phyloP scores from a whole-genome alignment of 148 eudicot genomes.

The Selenicereus undatus region DNA sequence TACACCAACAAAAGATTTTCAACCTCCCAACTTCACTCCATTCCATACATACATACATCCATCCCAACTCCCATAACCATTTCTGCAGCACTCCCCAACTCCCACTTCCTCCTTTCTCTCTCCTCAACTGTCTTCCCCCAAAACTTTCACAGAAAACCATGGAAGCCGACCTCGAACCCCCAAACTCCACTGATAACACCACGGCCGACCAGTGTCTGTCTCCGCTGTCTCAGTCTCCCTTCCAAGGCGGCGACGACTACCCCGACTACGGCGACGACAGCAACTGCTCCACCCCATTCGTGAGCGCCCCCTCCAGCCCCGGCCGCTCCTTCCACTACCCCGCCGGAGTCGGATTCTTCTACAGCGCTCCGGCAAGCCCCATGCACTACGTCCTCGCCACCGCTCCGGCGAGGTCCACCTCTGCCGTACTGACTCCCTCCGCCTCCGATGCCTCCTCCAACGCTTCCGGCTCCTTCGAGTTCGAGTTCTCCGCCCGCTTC shows the following conservation, averaged over 20 bases:
- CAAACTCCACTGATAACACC: conserved; percentile 1
- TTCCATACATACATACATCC: conserved; percentile 13
- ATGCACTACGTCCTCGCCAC: conserved; percentile 59
- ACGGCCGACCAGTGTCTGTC: conserved; percentile 20
- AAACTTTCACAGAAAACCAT: conserved; percentile 15
- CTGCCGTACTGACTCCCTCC: conserved; percentile 20
- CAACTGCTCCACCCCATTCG: conserved; percentile 78
- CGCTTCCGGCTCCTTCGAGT: conserved; percentile 34
- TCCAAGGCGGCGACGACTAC: conserved; percentile 27
- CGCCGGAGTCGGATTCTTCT: conserved; percentile 46
- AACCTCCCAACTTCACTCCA: background rate
- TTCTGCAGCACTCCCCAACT: conserved; percentile 6
- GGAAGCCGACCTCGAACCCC: conserved; percentile 33
- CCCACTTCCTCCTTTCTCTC: background rate
- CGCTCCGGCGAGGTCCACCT: conserved; percentile 18
- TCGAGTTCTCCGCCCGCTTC: conserved; percentile 41
- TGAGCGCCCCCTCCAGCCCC: conserved; percentile 83
- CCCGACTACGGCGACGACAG: conserved; percentile 48
- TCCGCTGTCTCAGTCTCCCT: conserved; percentile 5
- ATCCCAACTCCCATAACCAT: background rate
- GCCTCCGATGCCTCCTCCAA: conserved; percentile 25
- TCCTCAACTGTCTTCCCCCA: background rate
- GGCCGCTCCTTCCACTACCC: conserved; percentile 33
- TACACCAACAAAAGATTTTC: background rate
- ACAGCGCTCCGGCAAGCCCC: conserved; percentile 88